Conservation (phyloP, 1,284 basidiomycete genomes). For the Puccinia polysora region DNA sequence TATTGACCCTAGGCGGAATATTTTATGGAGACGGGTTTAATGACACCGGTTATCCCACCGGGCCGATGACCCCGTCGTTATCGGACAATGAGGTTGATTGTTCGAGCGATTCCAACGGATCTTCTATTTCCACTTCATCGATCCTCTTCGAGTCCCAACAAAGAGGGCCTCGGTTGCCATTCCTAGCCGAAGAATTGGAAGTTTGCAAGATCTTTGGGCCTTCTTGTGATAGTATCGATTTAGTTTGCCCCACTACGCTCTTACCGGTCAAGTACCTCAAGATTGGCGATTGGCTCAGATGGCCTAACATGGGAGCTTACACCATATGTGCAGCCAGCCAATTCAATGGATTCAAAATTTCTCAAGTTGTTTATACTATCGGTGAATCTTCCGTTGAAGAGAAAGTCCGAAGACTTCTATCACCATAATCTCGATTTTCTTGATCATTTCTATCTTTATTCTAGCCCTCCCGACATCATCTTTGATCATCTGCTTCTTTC, state of each 20-base stretch:
- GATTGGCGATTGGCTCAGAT: slow-evolving; percentile 87
- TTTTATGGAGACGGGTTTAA: slow-evolving; percentile 39
- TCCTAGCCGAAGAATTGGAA: slow-evolving; percentile 46
- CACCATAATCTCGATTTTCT: not conserved
- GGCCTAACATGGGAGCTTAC: slow-evolving; percentile 88
- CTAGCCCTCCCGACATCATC: no score
- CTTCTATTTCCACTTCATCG: not conserved
- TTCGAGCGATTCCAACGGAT: slow-evolving; percentile 9
- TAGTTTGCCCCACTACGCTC: slow-evolving; percentile 63
- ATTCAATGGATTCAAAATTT: slow-evolving; percentile 52
- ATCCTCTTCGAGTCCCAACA: not conserved
- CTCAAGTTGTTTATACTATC: slow-evolving; percentile 55
- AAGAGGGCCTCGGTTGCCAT: not conserved
- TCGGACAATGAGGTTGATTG: slow-evolving; percentile 24
- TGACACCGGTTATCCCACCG: not conserved
- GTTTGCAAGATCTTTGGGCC: slow-evolving; percentile 60
- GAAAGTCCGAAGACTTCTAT: slow-evolving; percentile 16
- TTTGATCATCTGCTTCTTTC: no score
- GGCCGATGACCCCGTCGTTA: slow-evolving; percentile 6
- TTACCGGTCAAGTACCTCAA: slow-evolving; percentile 62
- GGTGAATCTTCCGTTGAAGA: slow-evolving; percentile 45
- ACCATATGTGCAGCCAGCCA: slow-evolving; percentile 78
- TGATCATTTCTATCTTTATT: no score
- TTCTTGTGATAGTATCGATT: slow-evolving; percentile 88
- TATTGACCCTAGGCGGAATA: slow-evolving; percentile 59